Conservation (phyloP, 2,329 filamentous ascomycete genomes). For the Penicillium occitanis region DNA sequence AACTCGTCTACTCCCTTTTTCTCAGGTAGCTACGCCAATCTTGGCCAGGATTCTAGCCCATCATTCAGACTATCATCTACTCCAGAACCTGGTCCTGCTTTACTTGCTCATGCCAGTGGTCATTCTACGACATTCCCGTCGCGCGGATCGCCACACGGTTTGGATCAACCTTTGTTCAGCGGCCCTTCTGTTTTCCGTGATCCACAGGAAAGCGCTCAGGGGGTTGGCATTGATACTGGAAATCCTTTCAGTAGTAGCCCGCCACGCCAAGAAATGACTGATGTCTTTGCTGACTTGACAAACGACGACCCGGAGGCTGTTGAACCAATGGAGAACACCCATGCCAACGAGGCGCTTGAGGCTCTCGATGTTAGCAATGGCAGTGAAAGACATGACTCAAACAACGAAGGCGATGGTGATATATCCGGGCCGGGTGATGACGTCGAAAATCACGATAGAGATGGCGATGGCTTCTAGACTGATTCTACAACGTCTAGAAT, state of each 20-base stretch:
- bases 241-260: conserved; percentile 40
- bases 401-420: conserved; percentile 27
- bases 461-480: conserved; percentile 21
- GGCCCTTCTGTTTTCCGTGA: conserved; percentile 39
- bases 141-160: conserved; percentile 38
- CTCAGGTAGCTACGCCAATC: conserved; percentile 41
- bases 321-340: conserved; percentile 45
- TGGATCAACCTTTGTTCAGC: conserved; percentile 45
- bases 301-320: conserved; percentile 44
- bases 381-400: conserved; percentile 34
- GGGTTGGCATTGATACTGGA: conserved; percentile 33
- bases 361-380: conserved; percentile 42
- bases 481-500: background rate
- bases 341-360: conserved; percentile 50
- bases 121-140: conserved; percentile 43
- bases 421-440: conserved; percentile 18
- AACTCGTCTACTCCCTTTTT: conserved; percentile 34
- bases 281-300: conserved; percentile 49
- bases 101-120: conserved; percentile 37
- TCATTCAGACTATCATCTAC: conserved; percentile 33
- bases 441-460: conserved; percentile 14
- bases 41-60: conserved; percentile 38
- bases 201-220: conserved; percentile 33
- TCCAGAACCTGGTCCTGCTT: conserved; percentile 37
- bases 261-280: conserved; percentile 43